Conservation (phyloP, 495 filamentous ascomycete genomes). For the Penicillium canescens region DNA sequence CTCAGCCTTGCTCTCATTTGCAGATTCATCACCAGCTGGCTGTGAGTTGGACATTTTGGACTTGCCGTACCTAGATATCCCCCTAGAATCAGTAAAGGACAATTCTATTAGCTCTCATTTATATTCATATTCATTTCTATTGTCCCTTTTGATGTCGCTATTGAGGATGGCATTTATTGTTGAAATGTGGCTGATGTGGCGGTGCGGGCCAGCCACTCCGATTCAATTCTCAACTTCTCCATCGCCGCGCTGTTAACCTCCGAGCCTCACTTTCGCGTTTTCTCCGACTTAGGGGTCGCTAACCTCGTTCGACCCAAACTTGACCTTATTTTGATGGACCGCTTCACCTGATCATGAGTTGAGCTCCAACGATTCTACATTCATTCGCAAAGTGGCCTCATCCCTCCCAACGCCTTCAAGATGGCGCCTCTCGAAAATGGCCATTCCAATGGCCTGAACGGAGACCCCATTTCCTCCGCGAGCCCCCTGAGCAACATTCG, state of each 20-base stretch:
- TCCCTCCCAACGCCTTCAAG: slow-evolving; percentile 13
- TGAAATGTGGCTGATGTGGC: slow-evolving; percentile 21
- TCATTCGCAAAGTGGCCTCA: slow-evolving; percentile 15
- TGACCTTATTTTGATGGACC: slow-evolving; percentile 9
- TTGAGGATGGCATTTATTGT: neutral
- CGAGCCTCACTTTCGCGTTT: slow-evolving; percentile 24
- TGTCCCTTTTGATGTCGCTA: too few relatives aligned
- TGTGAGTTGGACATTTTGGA: slow-evolving; percentile 9
- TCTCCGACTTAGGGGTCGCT: slow-evolving; percentile 4
- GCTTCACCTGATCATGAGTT: slow-evolving; percentile 38
- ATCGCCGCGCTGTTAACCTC: slow-evolving; percentile 15
- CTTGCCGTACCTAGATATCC: slow-evolving; percentile 1
- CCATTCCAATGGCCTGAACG: slow-evolving; percentile 51
- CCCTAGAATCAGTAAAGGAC: neutral
- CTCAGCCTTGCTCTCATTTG: slow-evolving; percentile 30
- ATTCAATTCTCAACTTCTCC: slow-evolving; percentile 25
- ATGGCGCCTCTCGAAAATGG: slow-evolving; percentile 59
- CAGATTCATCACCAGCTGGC: slow-evolving; percentile 16
- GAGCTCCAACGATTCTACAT: slow-evolving; percentile 21
- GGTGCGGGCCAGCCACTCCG: slow-evolving; percentile 25
- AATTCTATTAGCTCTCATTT: neutral
- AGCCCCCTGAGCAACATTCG: slow-evolving; percentile 44
- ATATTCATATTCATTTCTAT: neutral
- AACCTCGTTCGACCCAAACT: slow-evolving; percentile 3
- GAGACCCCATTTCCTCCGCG: slow-evolving; percentile 23